Conservation (phyloP, 345 rosid genomes). For the Rhodamnia argentea region DNA sequence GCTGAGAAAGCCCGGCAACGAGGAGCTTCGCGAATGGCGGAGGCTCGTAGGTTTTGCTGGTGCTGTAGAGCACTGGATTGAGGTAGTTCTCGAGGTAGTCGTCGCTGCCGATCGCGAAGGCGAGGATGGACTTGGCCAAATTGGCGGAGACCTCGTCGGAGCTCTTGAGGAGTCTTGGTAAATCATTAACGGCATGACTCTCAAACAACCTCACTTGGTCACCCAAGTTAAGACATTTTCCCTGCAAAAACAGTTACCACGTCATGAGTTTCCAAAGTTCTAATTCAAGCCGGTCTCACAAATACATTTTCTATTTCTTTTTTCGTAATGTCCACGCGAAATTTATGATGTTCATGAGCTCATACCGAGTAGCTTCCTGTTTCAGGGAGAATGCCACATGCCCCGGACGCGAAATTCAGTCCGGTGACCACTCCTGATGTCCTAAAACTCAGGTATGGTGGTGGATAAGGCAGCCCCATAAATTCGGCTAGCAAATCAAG, state of each 20-base stretch:
- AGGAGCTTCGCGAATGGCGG: constrained; percentile 15
- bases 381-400: constrained; percentile 39
- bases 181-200: not conserved
- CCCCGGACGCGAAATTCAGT: constrained; percentile 43
- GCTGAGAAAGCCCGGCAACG: not conserved
- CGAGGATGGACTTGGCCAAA: constrained; percentile 24
- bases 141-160: constrained; percentile 1
- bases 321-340: too few relatives aligned
- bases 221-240: constrained; percentile 17
- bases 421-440: not conserved
- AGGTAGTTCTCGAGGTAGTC: constrained; percentile 14
- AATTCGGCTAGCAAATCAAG: constrained; percentile 23
- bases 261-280: not conserved
- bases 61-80: too few relatives aligned
- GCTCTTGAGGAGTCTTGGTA: constrained; percentile 4
- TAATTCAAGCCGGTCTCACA: too few relatives aligned
- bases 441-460: constrained; percentile 16
- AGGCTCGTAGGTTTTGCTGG: too few relatives aligned
- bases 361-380: constrained; percentile 23
- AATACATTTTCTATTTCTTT: too few relatives aligned
- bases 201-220: constrained; percentile 25
- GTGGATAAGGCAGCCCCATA: constrained; percentile 31
- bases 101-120: constrained; percentile 25
- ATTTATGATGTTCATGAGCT: not conserved
- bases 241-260: constrained; percentile 5